Evolutionary conservation across 2,329 filamentous ascomycete species (phyloP).

Genomic region (Niveomyces coronatus): DNA sequence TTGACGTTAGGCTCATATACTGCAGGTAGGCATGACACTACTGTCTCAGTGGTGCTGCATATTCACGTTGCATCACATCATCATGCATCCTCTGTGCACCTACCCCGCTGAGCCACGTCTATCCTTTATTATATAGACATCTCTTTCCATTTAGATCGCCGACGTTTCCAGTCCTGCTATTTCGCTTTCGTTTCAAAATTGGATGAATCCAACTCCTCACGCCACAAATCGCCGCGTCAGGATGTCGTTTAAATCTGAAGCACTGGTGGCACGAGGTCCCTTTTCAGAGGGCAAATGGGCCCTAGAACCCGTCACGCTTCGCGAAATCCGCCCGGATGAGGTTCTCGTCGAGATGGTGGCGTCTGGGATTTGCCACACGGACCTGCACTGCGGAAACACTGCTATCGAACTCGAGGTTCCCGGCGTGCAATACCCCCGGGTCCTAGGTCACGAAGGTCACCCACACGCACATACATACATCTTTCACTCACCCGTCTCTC

Average conservation of each 20-base stretch:
- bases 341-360: slow-evolving; percentile 42
- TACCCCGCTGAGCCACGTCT: no score
- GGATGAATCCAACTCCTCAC: no score
- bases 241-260: slow-evolving; percentile 19
- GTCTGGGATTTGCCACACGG: slow-evolving; percentile 45
- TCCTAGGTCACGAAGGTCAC: slow-evolving; percentile 44
- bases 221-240: no score
- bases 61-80: no score
- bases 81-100: no score
- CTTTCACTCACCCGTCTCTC: background rate
- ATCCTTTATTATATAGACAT: no score
- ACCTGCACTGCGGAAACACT: slow-evolving; percentile 34
- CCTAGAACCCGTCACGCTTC: slow-evolving; percentile 20
- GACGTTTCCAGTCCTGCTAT: no score
- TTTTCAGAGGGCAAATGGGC: slow-evolving; percentile 23
- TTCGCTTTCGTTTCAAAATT: no score
- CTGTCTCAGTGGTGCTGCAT: no score
- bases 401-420: slow-evolving; percentile 11
- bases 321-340: slow-evolving; percentile 29
- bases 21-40: no score
- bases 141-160: no score
- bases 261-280: slow-evolving; percentile 21
- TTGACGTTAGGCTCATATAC: no score
- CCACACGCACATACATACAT: background rate
- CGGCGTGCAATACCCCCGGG: slow-evolving; percentile 15